Evolutionary conservation across 2,329 filamentous ascomycete genomes (phyloP).

Genomic region (Colletotrichum tabaci): DNA sequence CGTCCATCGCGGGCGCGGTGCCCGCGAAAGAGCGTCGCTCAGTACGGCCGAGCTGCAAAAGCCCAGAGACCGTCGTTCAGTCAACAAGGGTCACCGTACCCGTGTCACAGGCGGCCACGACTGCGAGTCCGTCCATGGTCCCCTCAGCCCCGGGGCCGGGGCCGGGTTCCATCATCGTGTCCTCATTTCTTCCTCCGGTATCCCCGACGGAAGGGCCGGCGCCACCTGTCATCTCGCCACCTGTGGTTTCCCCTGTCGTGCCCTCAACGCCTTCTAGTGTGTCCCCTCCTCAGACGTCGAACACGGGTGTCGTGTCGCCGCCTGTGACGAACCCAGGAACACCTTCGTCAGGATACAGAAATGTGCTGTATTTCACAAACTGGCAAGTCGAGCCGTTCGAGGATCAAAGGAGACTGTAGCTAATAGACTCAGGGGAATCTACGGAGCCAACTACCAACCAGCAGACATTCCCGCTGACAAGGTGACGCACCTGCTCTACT

Average conservation of each 20-base stretch:
- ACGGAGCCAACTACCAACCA: constrained; percentile 69
- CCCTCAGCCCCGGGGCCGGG: constrained; percentile 5
- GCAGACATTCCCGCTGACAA: constrained; percentile 77
- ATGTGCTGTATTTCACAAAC: constrained; percentile 69
- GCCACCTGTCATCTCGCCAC: neutral
- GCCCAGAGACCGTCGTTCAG: neutral
- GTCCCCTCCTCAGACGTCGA: neutral
- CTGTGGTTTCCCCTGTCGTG: neutral
- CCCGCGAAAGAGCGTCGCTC: constrained; percentile 7
- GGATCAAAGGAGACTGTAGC: neutral
- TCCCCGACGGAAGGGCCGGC: neutral
- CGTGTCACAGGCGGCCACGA: constrained; percentile 2
- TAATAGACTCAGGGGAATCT: constrained; percentile 54
- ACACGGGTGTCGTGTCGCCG: neutral
- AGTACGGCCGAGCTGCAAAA: constrained; percentile 2
- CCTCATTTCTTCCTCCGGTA: constrained; percentile 8
- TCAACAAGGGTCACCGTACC: constrained; percentile 15
- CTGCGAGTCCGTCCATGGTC: neutral
- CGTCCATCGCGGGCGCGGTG: constrained; percentile 28
- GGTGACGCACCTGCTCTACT: constrained; percentile 81
- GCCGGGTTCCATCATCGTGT: neutral
- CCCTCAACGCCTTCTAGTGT: neutral
- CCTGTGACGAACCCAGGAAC: constrained; percentile 5
- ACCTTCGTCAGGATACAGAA: constrained; percentile 46
- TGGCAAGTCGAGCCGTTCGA: constrained; percentile 57